Conservation (phyloP, 352 stramenopile genomes). For the Globisporangium yorkense region DNA sequence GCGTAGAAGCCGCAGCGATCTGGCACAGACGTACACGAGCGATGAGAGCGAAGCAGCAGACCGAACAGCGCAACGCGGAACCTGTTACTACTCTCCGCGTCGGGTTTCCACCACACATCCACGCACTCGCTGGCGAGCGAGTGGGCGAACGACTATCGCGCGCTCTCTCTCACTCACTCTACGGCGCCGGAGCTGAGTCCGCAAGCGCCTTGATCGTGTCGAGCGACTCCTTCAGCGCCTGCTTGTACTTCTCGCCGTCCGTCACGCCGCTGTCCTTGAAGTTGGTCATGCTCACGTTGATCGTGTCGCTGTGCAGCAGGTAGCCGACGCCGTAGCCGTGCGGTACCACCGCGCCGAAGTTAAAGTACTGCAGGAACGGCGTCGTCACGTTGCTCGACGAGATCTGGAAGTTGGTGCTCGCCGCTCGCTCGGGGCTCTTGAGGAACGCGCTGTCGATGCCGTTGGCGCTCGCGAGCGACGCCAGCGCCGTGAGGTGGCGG, state of each 20-base stretch:
- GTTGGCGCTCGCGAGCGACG: constrained; percentile 58
- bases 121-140: background rate
- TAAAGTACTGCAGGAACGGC: constrained; percentile 88
- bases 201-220: constrained; percentile 77
- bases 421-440: constrained; percentile 60
- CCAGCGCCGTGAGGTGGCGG: constrained; percentile 80
- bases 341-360: constrained; percentile 83
- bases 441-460: constrained; percentile 75
- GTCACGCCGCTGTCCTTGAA: constrained; percentile 75
- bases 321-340: constrained; percentile 90
- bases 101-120: background rate
- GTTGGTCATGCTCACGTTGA: constrained; percentile 86
- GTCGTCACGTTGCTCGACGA: constrained; percentile 90
- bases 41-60: background rate
- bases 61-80: background rate
- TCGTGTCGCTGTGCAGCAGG: constrained; percentile 75
- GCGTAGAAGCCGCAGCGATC: constrained; percentile 5
- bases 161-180: background rate
- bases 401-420: constrained; percentile 85
- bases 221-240: constrained; percentile 49
- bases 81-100: background rate
- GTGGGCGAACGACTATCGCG: background rate
- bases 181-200: constrained; percentile 29
- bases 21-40: background rate
- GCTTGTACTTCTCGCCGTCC: constrained; percentile 65